Conservation (phyloP, 2,329 filamentous ascomycete genomes). For the Trichophyton rubrum region DNA sequence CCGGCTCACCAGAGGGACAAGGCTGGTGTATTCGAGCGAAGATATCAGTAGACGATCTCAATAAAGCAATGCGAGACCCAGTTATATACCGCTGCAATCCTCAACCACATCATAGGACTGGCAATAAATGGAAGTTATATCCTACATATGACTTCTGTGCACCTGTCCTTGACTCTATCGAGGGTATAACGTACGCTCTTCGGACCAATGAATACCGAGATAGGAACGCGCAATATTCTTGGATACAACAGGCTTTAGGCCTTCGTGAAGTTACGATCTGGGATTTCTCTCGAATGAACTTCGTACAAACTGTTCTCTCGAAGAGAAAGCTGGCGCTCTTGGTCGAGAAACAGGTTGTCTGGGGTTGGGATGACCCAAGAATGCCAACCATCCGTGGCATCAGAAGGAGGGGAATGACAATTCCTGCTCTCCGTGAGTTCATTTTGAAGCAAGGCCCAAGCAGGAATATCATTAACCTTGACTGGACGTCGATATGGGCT, state of each 20-base stretch:
- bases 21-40: slow-evolving; percentile 79
- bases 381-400: slow-evolving; percentile 29
- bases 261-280: slow-evolving; percentile 24
- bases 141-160: slow-evolving; percentile 49
- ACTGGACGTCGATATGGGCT: slow-evolving; percentile 40
- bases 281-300: slow-evolving; percentile 30
- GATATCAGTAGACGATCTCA: slow-evolving; percentile 71
- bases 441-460: slow-evolving; percentile 40
- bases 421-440: slow-evolving; percentile 30
- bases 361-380: slow-evolving; percentile 29
- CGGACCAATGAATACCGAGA: slow-evolving; percentile 42
- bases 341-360: slow-evolving; percentile 24
- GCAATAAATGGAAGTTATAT: slow-evolving; percentile 45
- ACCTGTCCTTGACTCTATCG: slow-evolving; percentile 43
- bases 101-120: slow-evolving; percentile 44
- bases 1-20: slow-evolving; percentile 50
- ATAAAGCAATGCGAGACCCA: slow-evolving; percentile 80
- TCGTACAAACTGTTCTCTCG: slow-evolving; percentile 27
- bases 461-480: slow-evolving; percentile 38
- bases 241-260: slow-evolving; percentile 25
- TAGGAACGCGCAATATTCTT: slow-evolving; percentile 24
- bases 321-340: slow-evolving; percentile 27
- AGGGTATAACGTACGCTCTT: slow-evolving; percentile 47
- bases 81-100: slow-evolving; percentile 84
- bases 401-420: slow-evolving; percentile 26